A percentile compares a stretch with the other conserved stretches of the same genome.
These are phyloP conservation scores for Phytophthora lateralis DNA, from an alignment of 352 stramenopile genomes.

Conservation along the genomic window DNA sequence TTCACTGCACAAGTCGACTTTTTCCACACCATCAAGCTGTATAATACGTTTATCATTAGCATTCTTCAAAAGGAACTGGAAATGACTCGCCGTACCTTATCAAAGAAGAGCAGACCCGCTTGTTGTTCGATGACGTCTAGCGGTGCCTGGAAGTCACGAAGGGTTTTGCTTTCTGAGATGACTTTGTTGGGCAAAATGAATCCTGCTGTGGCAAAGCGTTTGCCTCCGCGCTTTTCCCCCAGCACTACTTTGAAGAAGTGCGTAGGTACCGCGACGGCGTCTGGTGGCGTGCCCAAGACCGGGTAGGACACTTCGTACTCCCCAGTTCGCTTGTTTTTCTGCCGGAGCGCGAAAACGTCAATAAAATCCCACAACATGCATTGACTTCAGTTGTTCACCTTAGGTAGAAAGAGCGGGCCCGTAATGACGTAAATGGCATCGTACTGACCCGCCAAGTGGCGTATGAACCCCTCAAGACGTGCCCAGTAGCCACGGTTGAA, in stretches of 20 bases:
- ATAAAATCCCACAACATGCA: not conserved
- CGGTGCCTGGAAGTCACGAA: conserved; percentile 88
- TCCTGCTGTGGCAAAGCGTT: conserved; percentile 79
- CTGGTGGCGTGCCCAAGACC: conserved; percentile 85
- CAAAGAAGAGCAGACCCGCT: conserved; percentile 93
- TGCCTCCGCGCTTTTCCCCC: conserved; percentile 50
- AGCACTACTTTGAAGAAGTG: conserved; percentile 98
- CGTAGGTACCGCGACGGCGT: conserved; percentile 92
- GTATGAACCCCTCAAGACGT: conserved; percentile 86
- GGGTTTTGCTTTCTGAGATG: conserved; percentile 75
- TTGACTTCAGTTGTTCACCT: conserved; percentile 33
- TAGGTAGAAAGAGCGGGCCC: conserved; percentile 93
- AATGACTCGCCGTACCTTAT: conserved; percentile 56
- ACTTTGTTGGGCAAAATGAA: conserved; percentile 95
- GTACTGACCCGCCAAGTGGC: conserved; percentile 78
- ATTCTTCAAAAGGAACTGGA: not conserved
- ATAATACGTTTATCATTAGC: not conserved
- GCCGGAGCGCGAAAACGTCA: not conserved
- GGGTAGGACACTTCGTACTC: conserved; percentile 76
- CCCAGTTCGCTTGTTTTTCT: conserved; percentile 74
- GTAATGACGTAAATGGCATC: conserved; percentile 92
- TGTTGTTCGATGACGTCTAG: conserved; percentile 93
- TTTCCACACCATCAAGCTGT: conserved; percentile 56
- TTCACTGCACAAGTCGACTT: conserved; percentile 65
- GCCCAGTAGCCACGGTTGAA: conserved; percentile 92